A percentile compares a stretch with the other conserved stretches of the same genome.
These are phyloP conservation scores for Neonectria coccinea DNA, from an alignment of 2,329 filamentous ascomycete species.

Conservation along the genomic window DNA sequence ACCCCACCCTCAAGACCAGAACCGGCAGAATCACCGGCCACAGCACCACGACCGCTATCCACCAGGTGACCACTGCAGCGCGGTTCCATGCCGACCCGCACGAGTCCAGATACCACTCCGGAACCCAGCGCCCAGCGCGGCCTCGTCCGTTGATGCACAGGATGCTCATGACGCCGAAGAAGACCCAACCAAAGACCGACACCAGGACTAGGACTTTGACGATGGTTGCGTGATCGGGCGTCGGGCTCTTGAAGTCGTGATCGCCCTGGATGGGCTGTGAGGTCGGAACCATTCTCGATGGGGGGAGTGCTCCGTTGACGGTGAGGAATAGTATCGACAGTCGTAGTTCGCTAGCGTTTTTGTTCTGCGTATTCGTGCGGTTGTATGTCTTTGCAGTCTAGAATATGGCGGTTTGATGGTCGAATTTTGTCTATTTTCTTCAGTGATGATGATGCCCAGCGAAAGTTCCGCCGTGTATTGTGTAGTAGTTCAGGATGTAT, in stretches of 20 bases:
- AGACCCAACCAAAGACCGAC: conserved; percentile 46
- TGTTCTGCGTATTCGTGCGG: neutral
- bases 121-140: conserved; percentile 47
- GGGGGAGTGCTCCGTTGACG: neutral
- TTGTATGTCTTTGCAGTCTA: neutral
- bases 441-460: conserved; percentile 4
- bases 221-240: conserved; percentile 21
- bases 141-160: conserved; percentile 48
- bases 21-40: conserved; percentile 74
- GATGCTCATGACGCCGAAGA: conserved; percentile 49
- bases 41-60: conserved; percentile 45
- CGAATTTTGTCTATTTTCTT: neutral
- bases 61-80: conserved; percentile 45
- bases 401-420: neutral
- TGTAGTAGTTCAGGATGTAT: neutral
- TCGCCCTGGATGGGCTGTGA: neutral
- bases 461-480: neutral
- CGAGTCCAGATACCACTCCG: conserved; percentile 51
- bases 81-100: conserved; percentile 36
- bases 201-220: conserved; percentile 44
- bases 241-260: conserved; percentile 26
- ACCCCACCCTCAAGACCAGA: conserved; percentile 76
- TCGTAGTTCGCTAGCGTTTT: neutral
- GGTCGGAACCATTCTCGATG: conserved; percentile 8
- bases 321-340: neutral